Base-by-base conservation (phyloP, 2,329 filamentous ascomycete species). In the Nigrospora sphaerica region DNA sequence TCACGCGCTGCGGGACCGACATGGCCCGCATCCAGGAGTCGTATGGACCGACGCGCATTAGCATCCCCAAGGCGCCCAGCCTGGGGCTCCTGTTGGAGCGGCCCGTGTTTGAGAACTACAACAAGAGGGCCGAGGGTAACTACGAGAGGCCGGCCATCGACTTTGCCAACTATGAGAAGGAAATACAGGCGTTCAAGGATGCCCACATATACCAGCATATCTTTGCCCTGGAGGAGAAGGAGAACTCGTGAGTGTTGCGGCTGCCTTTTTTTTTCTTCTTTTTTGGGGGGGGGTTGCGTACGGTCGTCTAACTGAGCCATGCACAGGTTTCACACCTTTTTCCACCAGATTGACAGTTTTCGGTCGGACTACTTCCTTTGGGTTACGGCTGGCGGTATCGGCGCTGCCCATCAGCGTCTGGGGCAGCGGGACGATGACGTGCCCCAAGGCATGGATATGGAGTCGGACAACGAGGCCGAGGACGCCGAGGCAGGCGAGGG, bases 21-120 rank as follows among this genome's bases (percentile, higher is more conserved):
- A 73, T 83, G 4, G 70, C 78, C 12, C 80, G 86, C 28, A 87
- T 98, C 55, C 64, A 70, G 1, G 78, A 95, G 50, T 88, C 83
- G 49, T 95, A 95, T 64, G 80, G 78, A 2, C 63, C 74, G 6
- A 76, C 81, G 17, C 82, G 85, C 48, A 86, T 95, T 58, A 86
- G 86, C 41, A 95, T 98, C 46, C 93, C 93, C 46, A 97, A 97
- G 68, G 93, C 91, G 0, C 93, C 93, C 0, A 87, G 89, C 4
- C 68, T 98, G 33, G 93, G 93, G 0, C 70, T 98, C 38, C 71
- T 97, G 46, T 78, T 98, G 4, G 93, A 98, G 68, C 74, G 89
- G 1, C 93, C 93, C 2, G 87, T 97, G 0, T 98, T 98, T 62
- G 85, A 92, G 50, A 83, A 73, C 42, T 97, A 96, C 69, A 98